phyloP scores from a whole-genome alignment of 106 monocot species.

The Ottelia alismoides region DNA sequence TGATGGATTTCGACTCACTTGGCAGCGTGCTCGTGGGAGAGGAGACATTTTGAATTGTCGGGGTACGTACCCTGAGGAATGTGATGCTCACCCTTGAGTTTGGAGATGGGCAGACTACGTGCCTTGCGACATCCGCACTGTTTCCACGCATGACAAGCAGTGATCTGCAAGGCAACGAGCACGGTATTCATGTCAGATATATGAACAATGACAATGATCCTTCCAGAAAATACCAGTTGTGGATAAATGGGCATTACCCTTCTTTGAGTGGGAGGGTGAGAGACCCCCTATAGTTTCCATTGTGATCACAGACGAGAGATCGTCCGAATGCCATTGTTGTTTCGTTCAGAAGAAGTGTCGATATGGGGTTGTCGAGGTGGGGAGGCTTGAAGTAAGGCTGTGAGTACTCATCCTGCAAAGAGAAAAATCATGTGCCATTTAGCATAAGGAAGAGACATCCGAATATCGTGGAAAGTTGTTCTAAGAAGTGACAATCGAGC shows the following conservation, averaged over 20 bases:
- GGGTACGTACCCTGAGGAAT: constrained; percentile 52
- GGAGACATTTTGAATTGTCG: constrained; percentile 5
- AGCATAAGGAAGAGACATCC: not conserved
- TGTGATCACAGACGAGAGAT: constrained; percentile 38
- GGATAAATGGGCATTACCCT: constrained; percentile 35
- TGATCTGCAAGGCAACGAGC: constrained; percentile 37
- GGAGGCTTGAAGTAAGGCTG: constrained; percentile 98
- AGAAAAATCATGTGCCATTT: too few species aligned
- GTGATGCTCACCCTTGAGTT: constrained; percentile 57
- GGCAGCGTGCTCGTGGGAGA: not conserved
- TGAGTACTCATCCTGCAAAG: constrained; percentile 68
- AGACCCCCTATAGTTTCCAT: constrained; percentile 78
- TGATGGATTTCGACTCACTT: constrained; percentile 22
- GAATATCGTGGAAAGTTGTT: not conserved
- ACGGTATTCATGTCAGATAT: not conserved
- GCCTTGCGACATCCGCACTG: constrained; percentile 97
- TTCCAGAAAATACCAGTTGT: not conserved
- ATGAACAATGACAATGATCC: not conserved
- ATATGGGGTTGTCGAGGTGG: constrained; percentile 86
- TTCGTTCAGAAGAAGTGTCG: constrained; percentile 67
- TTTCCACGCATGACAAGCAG: constrained; percentile 96
- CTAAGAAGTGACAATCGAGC: not conserved
- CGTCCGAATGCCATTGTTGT: constrained; percentile 78
- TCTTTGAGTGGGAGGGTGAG: constrained; percentile 56
- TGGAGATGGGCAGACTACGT: constrained; percentile 73